Conservation (phyloP, 78 protist species). For the Speleostelium caveatum region DNA sequence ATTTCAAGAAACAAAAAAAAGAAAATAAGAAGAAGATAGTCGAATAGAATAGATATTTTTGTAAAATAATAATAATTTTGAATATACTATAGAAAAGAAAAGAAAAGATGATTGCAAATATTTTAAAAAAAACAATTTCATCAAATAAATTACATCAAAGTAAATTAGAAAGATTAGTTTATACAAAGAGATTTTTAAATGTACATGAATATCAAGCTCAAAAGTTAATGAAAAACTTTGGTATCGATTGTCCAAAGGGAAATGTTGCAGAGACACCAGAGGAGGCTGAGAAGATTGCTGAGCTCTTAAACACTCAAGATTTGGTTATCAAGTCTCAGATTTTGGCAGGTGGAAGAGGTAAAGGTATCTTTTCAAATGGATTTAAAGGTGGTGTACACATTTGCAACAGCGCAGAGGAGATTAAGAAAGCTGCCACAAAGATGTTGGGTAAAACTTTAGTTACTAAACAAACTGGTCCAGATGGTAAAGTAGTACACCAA, state of each 20-base stretch:
- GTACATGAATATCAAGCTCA: conserved; percentile 84
- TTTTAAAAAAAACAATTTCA: background rate
- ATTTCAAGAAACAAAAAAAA: no score
- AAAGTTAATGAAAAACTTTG: conserved; percentile 58
- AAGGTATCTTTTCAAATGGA: conserved; percentile 93
- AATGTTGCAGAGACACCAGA: conserved; percentile 82
- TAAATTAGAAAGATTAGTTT: background rate
- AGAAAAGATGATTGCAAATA: background rate
- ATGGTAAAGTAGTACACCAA: conserved; percentile 76
- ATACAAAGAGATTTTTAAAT: conserved; percentile 56
- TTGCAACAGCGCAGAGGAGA: conserved; percentile 24
- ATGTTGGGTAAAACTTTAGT: conserved; percentile 95
- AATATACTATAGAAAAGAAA: no score
- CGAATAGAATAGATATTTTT: no score
- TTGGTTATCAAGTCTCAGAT: conserved; percentile 95
- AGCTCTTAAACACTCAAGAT: conserved; percentile 69
- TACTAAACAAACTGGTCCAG: conserved; percentile 95
- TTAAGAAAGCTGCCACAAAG: conserved; percentile 78
- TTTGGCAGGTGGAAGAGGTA: conserved; percentile 99
- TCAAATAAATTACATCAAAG: background rate
- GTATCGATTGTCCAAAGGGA: conserved; percentile 77
- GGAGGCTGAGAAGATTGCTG: conserved; percentile 74
- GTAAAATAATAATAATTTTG: no score
- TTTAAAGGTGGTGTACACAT: conserved; percentile 96
- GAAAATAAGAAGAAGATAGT: no score